Percentiles rank a stretch among this genome's conserved stretches.
Conservation (phyloP, 2,329 filamentous ascomycete species). For the Alternaria ethzedia region DNA sequence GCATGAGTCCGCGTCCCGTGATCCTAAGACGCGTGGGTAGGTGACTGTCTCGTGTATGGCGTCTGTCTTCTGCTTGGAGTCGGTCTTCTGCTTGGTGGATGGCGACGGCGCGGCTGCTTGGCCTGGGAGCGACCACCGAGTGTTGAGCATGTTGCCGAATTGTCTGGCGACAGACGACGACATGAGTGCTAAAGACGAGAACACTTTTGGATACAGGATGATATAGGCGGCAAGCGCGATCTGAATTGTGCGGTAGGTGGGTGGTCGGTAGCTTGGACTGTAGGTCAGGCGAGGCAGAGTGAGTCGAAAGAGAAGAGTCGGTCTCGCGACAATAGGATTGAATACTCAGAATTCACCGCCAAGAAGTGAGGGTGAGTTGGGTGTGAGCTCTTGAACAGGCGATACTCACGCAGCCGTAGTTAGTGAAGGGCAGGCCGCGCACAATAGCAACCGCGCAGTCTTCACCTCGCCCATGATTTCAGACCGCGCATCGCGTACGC, state of each 20-base stretch:
- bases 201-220: not conserved
- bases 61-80: not conserved
- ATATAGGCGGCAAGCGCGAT: not conserved
- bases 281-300: not conserved
- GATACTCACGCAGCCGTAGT: not conserved
- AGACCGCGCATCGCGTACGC: not conserved
- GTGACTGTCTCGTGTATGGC: conserved; percentile 10
- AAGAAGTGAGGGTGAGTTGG: not conserved
- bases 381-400: not conserved
- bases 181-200: not conserved
- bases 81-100: not conserved
- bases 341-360: not conserved
- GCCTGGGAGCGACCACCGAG: not conserved
- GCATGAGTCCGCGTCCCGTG: not conserved
- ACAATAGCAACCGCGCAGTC: not conserved
- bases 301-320: not conserved
- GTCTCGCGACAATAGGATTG: not conserved
- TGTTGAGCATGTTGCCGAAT: not conserved
- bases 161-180: not conserved
- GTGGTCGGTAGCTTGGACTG: not conserved
- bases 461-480: not conserved
- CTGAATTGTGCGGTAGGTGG: not conserved
- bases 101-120: not conserved
- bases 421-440: not conserved
- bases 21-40: conserved; percentile 7